Base-by-base conservation (phyloP, 768 basidiomycete genomes). In the Mycena vulgaris region DNA sequence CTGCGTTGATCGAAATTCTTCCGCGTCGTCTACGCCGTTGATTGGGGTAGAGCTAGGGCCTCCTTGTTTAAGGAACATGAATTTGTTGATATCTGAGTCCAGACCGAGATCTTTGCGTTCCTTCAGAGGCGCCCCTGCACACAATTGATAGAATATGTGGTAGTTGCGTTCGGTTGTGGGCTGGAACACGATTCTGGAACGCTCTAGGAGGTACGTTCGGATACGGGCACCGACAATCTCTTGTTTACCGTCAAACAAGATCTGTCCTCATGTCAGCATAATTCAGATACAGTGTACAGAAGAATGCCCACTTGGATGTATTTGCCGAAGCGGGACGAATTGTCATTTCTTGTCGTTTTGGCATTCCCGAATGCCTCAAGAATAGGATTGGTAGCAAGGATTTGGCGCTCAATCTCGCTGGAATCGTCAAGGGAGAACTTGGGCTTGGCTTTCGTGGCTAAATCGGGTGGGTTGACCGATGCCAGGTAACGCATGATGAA, bases 121-220 rank as follows among this genome's bases (percentile, higher is more conserved):
- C 80, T 97, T 97, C 27, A 94, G 84, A 3, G 98, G 97, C 13
- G 95, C 96, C 55, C 98, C 98, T 0, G 97, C 94, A 74, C 97
- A 96, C n/a, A 99, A 86, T 79, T 99, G 98, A 83, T 99, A 99
- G 87, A 99, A 99, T 75, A 99, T 98, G 81, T 99, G 98, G 82
- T 99, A 99, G 82, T 99, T 99, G 68, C 98, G 92, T 81, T 99
- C 98, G 49, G 94, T 96, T 67, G 94, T 86, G 21, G 98, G 97
- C 81, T 99, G 98, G 81, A 97, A 98, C 66, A 98, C 97, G 70
- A 99, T 93, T 70, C 98, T 92, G 45, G 98, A 98, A 47, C 98
- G 95, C 79, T 99, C 98, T 70, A 99, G 86, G 33, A 99, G 90
- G 84, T 99, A 99, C 60, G 98, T 99, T 75, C 98, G 92, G 75